These are phyloP conservation scores for Linum usitatissimum DNA, from an alignment of 345 rosid genomes.

Conservation along the genomic window DNA sequence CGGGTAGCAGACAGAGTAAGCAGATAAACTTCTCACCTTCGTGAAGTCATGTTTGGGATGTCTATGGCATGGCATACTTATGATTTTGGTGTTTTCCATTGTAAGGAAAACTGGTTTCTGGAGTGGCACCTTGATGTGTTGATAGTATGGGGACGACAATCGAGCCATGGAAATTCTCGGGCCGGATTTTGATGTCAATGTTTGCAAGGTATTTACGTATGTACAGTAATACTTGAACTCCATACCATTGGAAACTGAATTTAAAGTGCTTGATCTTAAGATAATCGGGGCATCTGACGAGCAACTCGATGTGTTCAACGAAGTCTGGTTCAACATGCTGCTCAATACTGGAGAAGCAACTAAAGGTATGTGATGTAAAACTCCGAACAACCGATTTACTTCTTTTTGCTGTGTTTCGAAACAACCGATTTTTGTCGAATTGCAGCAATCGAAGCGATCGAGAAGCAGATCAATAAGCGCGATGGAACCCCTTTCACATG, in stretches of 20 bases:
- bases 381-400: neutral
- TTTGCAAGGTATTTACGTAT: slow-evolving; percentile 45
- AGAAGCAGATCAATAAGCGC: slow-evolving; percentile 42
- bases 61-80: neutral
- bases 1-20: slow-evolving; percentile 46
- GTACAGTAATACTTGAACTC: neutral
- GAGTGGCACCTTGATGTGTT: slow-evolving; percentile 81
- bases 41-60: neutral
- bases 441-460: slow-evolving; percentile 51
- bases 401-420: slow-evolving; percentile 2
- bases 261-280: slow-evolving; percentile 19
- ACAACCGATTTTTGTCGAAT: neutral
- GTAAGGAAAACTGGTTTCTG: slow-evolving; percentile 57
- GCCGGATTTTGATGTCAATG: slow-evolving; percentile 50
- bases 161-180: slow-evolving; percentile 50
- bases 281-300: slow-evolving; percentile 81
- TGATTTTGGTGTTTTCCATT: neutral
- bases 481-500: slow-evolving; percentile 70
- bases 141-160: slow-evolving; percentile 45
- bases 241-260: neutral
- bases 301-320: slow-evolving; percentile 83
- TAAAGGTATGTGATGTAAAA: slow-evolving; percentile 33
- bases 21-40: neutral
- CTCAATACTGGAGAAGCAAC: slow-evolving; percentile 48
- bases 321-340: slow-evolving; percentile 63